Percentiles rank a stretch among this genome's conserved stretches.
These are phyloP conservation scores for Botryotinia calthae DNA, from an alignment of 2,329 filamentous ascomycete genomes.

Conservation along the genomic window DNA sequence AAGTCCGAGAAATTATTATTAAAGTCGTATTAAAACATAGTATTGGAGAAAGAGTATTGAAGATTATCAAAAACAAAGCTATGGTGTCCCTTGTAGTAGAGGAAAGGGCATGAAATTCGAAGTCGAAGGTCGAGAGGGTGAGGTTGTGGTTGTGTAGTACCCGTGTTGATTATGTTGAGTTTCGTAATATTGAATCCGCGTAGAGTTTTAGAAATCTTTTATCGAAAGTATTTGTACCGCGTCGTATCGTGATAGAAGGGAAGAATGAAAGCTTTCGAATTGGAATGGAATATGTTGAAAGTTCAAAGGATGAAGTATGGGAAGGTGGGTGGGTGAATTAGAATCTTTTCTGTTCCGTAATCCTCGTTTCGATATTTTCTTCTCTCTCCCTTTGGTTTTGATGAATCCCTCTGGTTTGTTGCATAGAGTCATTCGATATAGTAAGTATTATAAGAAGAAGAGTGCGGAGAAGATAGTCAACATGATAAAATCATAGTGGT, in stretches of 20 bases:
- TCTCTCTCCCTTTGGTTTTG: background rate
- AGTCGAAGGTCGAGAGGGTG: background rate
- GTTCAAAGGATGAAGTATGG: background rate
- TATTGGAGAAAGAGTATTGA: background rate
- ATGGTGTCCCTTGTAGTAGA: background rate
- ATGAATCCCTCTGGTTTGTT: background rate
- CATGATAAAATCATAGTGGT: background rate
- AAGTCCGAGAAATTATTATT: constrained; percentile 1
- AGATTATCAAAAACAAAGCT: background rate
- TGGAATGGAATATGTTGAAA: constrained; percentile 1
- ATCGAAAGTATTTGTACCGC: background rate
- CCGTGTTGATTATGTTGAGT: constrained; percentile 5
- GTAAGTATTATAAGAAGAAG: background rate
- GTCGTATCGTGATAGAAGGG: background rate
- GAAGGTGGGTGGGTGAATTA: background rate
- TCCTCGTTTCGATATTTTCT: background rate
- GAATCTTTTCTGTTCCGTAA: background rate
- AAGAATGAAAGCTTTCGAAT: background rate
- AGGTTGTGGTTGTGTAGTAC: constrained; percentile 7
- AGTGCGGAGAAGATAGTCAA: background rate
- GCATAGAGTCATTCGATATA: background rate
- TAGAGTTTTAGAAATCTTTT: background rate
- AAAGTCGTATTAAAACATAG: constrained; percentile 10
- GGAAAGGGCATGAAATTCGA: background rate
- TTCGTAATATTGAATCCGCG: background rate